phyloP scores from a whole-genome alignment of 1,284 basidiomycete species.

The Gomphus sp. region DNA sequence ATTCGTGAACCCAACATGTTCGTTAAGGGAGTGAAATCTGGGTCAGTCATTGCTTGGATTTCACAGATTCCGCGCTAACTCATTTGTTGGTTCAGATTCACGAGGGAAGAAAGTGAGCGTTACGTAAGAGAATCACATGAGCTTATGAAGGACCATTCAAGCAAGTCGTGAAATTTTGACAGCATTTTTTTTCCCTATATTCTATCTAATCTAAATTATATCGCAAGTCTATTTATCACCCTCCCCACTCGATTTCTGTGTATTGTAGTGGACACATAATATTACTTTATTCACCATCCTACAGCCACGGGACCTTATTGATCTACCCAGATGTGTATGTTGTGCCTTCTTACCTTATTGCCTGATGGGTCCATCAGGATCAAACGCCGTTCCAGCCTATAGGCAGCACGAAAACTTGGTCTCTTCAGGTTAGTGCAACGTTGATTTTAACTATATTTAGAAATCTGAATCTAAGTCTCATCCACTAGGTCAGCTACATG shows the following conservation, averaged over 20 bases:
- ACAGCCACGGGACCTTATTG: too few species aligned
- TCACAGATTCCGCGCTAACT: conserved; percentile 4
- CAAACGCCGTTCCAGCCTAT: too few species aligned
- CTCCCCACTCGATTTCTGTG: background rate
- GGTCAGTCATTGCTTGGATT: conserved; percentile 37
- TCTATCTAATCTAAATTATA: background rate
- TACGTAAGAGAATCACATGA: conserved; percentile 52
- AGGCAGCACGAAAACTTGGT: too few species aligned
- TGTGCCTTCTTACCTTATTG: background rate
- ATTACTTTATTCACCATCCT: background rate
- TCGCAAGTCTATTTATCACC: background rate
- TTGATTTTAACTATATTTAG: background rate
- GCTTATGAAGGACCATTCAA: conserved; percentile 25
- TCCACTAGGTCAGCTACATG: background rate
- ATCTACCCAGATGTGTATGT: background rate
- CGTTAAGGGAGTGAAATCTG: conserved; percentile 65
- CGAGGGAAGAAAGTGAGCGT: conserved; percentile 61
- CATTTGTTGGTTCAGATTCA: conserved; percentile 42
- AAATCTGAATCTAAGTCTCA: background rate
- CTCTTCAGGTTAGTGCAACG: too few species aligned
- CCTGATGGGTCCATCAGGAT: background rate
- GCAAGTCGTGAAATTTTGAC: background rate
- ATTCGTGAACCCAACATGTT: conserved; percentile 83
- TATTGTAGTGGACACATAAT: background rate
- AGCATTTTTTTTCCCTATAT: background rate